Conservation (phyloP, 768 basidiomycete species). For the Auriscalpium vulgare region DNA sequence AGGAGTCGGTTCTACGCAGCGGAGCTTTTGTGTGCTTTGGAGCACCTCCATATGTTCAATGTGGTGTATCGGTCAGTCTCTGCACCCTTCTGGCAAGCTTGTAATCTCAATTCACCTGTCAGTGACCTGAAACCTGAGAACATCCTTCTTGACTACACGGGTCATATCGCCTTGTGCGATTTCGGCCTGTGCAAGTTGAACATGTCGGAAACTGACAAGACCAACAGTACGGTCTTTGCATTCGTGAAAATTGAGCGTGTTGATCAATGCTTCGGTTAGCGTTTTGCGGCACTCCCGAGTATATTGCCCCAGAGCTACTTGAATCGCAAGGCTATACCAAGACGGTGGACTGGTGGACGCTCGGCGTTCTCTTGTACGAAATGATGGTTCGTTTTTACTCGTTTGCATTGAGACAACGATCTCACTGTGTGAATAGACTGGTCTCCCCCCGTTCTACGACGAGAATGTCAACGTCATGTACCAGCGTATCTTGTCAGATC, state of each 20-base stretch:
- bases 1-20: slow-evolving; percentile 96
- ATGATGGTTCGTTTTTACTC: slow-evolving; percentile 62
- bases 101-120: slow-evolving; percentile 3
- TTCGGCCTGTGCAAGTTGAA: slow-evolving; percentile 96
- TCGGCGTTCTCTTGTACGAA: slow-evolving; percentile 93
- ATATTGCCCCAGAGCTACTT: slow-evolving; percentile 94
- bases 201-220: slow-evolving; percentile 97
- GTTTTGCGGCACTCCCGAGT: slow-evolving; percentile 98
- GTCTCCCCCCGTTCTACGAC: slow-evolving; percentile 96
- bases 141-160: slow-evolving; percentile 93
- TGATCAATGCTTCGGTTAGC: slow-evolving; percentile 8
- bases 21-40: slow-evolving; percentile 90
- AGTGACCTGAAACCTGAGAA: slow-evolving; percentile 98
- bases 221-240: slow-evolving; percentile 61
- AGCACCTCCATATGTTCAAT: slow-evolving; percentile 95
- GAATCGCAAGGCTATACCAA: slow-evolving; percentile 97
- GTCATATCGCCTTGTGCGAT: slow-evolving; percentile 96
- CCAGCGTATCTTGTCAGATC: slow-evolving; percentile 89
- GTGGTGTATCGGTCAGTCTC: slow-evolving; percentile 82
- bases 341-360: slow-evolving; percentile 99
- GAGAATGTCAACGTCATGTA: slow-evolving; percentile 99
- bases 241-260: background rate
- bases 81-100: background rate
- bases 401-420: slow-evolving; percentile 2
- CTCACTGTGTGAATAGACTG: slow-evolving; percentile 47